These are phyloP conservation scores for Chlorella sorokiniana DNA, from an alignment of 139 green algal species.

Conservation along the genomic window DNA sequence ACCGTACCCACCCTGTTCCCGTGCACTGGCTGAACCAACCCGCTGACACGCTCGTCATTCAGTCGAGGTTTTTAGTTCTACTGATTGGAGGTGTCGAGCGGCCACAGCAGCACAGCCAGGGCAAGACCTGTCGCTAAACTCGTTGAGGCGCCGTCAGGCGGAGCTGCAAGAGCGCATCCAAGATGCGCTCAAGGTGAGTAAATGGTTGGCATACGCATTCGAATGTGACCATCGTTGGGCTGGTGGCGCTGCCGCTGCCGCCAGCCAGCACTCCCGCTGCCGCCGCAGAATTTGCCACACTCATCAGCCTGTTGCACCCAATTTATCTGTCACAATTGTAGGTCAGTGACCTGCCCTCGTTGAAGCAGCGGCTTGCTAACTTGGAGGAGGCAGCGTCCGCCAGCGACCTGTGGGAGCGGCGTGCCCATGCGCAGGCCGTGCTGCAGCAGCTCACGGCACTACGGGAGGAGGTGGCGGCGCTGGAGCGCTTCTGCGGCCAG, in stretches of 20 bases:
- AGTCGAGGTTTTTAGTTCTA: too few relatives aligned
- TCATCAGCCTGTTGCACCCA: too few relatives aligned
- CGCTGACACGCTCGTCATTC: too few relatives aligned
- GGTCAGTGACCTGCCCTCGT: conserved; percentile 47
- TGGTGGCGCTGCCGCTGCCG: neutral
- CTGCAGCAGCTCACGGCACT: conserved; percentile 40
- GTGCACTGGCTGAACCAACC: too few relatives aligned
- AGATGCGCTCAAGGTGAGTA: conserved; percentile 26
- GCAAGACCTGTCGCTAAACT: conserved; percentile 18
- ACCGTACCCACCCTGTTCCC: too few relatives aligned
- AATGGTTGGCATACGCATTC: neutral
- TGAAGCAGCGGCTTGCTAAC: conserved; percentile 38
- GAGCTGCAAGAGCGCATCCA: conserved; percentile 14
- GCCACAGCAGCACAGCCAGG: neutral
- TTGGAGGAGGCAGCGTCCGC: conserved; percentile 56
- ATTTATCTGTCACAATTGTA: neutral
- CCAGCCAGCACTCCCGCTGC: neutral
- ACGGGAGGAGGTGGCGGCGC: neutral
- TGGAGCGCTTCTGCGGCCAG: conserved; percentile 44
- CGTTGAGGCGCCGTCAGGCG: conserved; percentile 10
- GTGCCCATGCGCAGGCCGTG: conserved; percentile 54
- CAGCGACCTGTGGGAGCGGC: conserved; percentile 74
- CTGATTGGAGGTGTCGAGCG: conserved; percentile 5
- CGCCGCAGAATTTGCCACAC: too few relatives aligned
- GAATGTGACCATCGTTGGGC: neutral